phyloP scores from a whole-genome alignment of 2,329 filamentous ascomycete genomes.

The Neonectria magnoliae region DNA sequence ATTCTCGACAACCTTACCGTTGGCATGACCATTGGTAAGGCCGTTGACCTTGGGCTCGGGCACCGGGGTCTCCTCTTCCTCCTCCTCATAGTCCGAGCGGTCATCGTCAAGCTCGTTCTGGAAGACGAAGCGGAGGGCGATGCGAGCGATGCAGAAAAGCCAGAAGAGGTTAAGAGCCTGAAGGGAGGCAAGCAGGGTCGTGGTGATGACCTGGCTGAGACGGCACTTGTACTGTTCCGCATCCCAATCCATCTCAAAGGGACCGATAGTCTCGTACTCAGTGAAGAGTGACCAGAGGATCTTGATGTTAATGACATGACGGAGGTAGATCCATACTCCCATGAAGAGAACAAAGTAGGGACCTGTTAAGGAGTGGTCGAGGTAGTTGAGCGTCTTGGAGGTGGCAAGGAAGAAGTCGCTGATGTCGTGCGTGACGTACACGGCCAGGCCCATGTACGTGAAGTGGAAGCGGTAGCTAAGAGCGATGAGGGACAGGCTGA shows the following conservation, averaged over 20 bases:
- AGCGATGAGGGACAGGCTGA: slow-evolving; percentile 84
- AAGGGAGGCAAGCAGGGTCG: slow-evolving; percentile 70
- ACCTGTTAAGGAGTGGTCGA: slow-evolving; percentile 80
- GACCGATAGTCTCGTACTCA: slow-evolving; percentile 78
- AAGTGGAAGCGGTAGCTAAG: slow-evolving; percentile 97
- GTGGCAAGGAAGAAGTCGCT: slow-evolving; percentile 96
- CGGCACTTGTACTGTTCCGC: slow-evolving; percentile 81
- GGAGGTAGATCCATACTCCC: slow-evolving; percentile 85
- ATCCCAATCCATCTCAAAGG: slow-evolving; percentile 81
- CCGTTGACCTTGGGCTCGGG: slow-evolving; percentile 40
- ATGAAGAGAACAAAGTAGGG: slow-evolving; percentile 90
- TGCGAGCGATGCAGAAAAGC: slow-evolving; percentile 80
- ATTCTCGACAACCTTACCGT: slow-evolving; percentile 23
- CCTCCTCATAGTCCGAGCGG: slow-evolving; percentile 74
- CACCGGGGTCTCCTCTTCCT: slow-evolving; percentile 60
- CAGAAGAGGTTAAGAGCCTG: slow-evolving; percentile 85
- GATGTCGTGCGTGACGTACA: slow-evolving; percentile 95
- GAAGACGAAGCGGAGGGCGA: slow-evolving; percentile 75
- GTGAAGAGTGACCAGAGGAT: slow-evolving; percentile 81
- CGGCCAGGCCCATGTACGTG: slow-evolving; percentile 90
- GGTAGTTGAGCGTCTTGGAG: slow-evolving; percentile 91
- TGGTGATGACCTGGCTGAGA: slow-evolving; percentile 74
- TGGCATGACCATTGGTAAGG: slow-evolving; percentile 24
- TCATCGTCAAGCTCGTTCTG: slow-evolving; percentile 74
- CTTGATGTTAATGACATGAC: slow-evolving; percentile 83